Percentiles rank a stretch among this genome's conserved stretches.
phyloP scores from a whole-genome alignment of 176 grass and related monocot species.

The Oryza nivara region DNA sequence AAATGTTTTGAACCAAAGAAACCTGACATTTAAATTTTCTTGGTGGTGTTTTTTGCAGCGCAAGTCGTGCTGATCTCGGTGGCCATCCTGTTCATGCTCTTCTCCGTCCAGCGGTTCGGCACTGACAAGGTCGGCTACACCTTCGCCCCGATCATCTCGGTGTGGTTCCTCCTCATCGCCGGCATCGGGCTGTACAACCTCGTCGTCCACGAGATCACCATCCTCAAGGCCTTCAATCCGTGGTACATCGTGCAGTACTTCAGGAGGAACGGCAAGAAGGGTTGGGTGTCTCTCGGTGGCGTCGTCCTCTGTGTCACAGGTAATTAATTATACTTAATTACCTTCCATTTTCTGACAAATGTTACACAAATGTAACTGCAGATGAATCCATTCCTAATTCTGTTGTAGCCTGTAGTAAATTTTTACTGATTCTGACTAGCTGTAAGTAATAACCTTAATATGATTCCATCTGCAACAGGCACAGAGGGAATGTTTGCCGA shows the following conservation, averaged over 20 bases:
- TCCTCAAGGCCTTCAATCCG: slow-evolving; percentile 75
- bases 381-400: neutral
- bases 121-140: slow-evolving; percentile 88
- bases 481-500: slow-evolving; percentile 88
- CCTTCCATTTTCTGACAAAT: neutral
- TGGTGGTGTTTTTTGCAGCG: slow-evolving; percentile 40
- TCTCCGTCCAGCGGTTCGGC: slow-evolving; percentile 72
- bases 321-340: neutral
- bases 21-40: neutral
- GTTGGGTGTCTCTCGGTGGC: slow-evolving; percentile 80
- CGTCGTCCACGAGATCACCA: slow-evolving; percentile 47
- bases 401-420: neutral
- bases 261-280: slow-evolving; percentile 58
- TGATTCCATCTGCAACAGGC: slow-evolving; percentile 43
- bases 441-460: neutral
- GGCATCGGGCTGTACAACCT: slow-evolving; percentile 69
- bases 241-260: slow-evolving; percentile 73
- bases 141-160: slow-evolving; percentile 72
- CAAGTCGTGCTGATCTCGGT: slow-evolving; percentile 64
- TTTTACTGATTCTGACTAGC: slow-evolving; percentile 1
- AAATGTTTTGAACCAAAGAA: neutral
- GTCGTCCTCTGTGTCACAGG: slow-evolving; percentile 79
- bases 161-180: slow-evolving; percentile 74
- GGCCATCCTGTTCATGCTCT: slow-evolving; percentile 68
- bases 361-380: neutral